Conservation (phyloP, 176 grass and related monocot species). For the Zea luxurians region DNA sequence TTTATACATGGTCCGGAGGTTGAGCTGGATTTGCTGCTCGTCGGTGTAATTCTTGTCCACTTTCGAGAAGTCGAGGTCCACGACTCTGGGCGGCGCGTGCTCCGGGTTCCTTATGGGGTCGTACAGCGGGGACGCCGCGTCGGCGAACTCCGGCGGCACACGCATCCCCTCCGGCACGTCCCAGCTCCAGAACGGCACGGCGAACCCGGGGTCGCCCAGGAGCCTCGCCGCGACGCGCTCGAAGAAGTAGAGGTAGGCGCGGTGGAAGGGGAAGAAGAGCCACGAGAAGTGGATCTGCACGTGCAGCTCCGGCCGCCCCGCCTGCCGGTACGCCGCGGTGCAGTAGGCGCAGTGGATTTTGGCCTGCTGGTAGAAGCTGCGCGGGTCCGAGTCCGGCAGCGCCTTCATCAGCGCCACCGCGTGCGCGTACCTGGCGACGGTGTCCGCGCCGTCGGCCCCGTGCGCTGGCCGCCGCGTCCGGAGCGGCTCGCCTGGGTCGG, state of each 20-base stretch:
- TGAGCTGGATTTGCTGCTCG: slow-evolving; percentile 35
- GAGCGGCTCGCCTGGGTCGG: slow-evolving; percentile 36
- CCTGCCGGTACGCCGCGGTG: slow-evolving; percentile 50
- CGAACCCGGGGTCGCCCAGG: slow-evolving; percentile 46
- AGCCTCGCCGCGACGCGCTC: slow-evolving; percentile 62
- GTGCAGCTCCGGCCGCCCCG: neutral
- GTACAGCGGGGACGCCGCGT: slow-evolving; percentile 44
- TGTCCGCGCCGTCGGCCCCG: slow-evolving; percentile 15
- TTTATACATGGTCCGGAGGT: slow-evolving; percentile 43
- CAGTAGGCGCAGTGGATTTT: slow-evolving; percentile 68
- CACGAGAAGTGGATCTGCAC: slow-evolving; percentile 60
- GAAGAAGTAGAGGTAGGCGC: slow-evolving; percentile 62
- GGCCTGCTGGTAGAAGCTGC: slow-evolving; percentile 63
- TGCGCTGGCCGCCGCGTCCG: slow-evolving; percentile 40
- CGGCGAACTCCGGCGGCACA: slow-evolving; percentile 37
- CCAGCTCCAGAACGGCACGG: slow-evolving; percentile 56
- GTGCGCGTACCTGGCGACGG: slow-evolving; percentile 44
- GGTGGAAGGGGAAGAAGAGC: slow-evolving; percentile 64
- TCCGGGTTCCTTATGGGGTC: slow-evolving; percentile 29
- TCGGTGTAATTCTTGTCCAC: slow-evolving; percentile 4
- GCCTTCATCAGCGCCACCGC: slow-evolving; percentile 52
- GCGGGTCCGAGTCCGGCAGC: slow-evolving; percentile 36
- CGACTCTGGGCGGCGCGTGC: slow-evolving; percentile 38
- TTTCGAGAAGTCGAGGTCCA: slow-evolving; percentile 26
- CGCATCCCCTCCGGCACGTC: slow-evolving; percentile 62